Base-by-base conservation (phyloP, 345 rosid genomes). In the Clarkia xantiana region DNA sequence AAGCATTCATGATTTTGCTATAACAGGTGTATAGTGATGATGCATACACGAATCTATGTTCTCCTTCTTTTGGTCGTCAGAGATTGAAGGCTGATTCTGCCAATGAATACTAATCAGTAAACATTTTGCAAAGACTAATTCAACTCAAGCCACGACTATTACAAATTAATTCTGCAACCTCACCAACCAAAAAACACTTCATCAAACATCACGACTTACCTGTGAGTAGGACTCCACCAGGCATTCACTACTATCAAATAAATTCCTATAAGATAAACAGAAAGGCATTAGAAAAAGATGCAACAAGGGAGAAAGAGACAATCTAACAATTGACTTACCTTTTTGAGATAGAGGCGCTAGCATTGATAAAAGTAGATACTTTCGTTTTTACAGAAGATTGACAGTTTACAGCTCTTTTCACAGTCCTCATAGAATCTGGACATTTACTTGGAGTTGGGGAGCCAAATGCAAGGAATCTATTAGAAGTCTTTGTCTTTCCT, bases 401-500 rank as follows among this genome's bases (percentile, higher is more conserved):
- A 61, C 45, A 51, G 23, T 36, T 29, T 14, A 53, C 58, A 7
- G 58, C 45, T 65, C 71, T 86, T 76, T 71, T 77, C 45, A 62
- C 53, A 51, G 78, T 68, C 50, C 71, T 60, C 38, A 52, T 45
- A 47, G 68, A 62, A 56, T 39, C 19, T 40, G 70, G 71, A 36
- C 59, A 58, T 62, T 61, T 68, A 41, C 68, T 51, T 9, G 56
- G 29, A 52, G 67, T 44, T n/a, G 91, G 82, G 38, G 89, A 69
- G 41, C 62, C 64, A 40, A 62, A 44, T 19, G 71, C 67, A 40
- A 67, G 74, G 36, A 55, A 52, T 62, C 77, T 76, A 36, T 61
- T 72, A 5, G 62, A 40, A 43, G 82, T 81, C 70, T 75, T 84
- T 20, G 73, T 73, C 73, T 86, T 91, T 60, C 96, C 94, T 76